A percentile compares a stretch with the other conserved stretches of the same genome.
Conservation (phyloP, 108 stramenopile genomes). For the Schizochytrium sp. region DNA sequence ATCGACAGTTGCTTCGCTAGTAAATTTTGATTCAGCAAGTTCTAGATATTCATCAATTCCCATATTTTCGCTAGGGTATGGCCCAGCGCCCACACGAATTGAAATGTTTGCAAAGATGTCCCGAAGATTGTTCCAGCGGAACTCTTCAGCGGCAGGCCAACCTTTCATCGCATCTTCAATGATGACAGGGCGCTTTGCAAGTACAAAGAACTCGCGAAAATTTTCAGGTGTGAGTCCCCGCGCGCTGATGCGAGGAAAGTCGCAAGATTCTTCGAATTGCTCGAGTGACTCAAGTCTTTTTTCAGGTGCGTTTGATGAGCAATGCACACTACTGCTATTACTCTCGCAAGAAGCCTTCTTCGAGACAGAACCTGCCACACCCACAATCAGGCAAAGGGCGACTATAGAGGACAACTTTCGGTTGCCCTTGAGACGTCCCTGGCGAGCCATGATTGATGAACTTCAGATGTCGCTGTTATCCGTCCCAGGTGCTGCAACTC, state of each 20-base stretch:
- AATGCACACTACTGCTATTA: too few relatives aligned
- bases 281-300: not conserved
- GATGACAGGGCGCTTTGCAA: not conserved
- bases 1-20: not conserved
- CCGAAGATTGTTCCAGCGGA: constrained; percentile 51
- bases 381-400: not conserved
- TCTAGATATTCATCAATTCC: constrained; percentile 25
- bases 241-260: constrained; percentile 8
- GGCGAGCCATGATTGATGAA: not conserved
- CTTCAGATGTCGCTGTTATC: too few relatives aligned
- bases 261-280: not conserved
- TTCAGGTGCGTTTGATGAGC: not conserved
- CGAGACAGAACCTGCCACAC: constrained; percentile 1
- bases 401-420: not conserved
- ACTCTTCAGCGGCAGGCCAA: not conserved
- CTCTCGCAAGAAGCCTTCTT: too few relatives aligned
- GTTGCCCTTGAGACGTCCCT: not conserved
- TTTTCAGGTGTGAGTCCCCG: constrained; percentile 17
- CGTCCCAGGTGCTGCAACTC: too few relatives aligned
- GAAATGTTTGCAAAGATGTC: constrained; percentile 11
- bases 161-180: constrained; percentile 30
- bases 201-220: constrained; percentile 18
- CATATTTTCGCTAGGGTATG: constrained; percentile 2
- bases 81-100: constrained; percentile 34
- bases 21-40: not conserved